Percentiles rank a stretch among this genome's conserved stretches.
Evolutionary conservation across 2,329 filamentous ascomycete genomes (phyloP).

Genomic region (Cordyceps cicadae): DNA sequence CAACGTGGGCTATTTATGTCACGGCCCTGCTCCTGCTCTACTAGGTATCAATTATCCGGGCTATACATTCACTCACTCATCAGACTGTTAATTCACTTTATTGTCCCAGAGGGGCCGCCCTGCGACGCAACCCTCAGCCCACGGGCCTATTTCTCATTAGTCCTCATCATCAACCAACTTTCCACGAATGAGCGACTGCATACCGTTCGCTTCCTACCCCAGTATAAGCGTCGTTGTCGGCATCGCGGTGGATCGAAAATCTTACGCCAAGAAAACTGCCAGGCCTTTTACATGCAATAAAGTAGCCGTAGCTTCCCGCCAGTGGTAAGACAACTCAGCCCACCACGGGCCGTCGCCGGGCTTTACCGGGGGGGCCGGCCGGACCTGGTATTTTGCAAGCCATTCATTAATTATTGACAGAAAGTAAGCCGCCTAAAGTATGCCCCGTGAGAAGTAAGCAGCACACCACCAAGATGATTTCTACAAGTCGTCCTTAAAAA

Average conservation of each 20-base stretch:
- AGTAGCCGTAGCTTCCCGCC: not conserved
- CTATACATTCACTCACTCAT: too few relatives aligned
- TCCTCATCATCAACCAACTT: not conserved
- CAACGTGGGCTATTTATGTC: not conserved
- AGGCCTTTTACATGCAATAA: not conserved
- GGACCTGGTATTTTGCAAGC: not conserved
- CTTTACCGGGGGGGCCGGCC: not conserved
- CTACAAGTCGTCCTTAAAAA: not conserved
- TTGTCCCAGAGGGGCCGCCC: not conserved
- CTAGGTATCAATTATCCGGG: too few relatives aligned
- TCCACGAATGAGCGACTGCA: not conserved
- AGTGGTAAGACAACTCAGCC: not conserved
- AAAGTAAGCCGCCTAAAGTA: too few relatives aligned
- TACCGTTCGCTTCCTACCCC: not conserved
- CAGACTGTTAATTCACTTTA: not conserved
- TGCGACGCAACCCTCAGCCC: not conserved
- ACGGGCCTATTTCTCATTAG: not conserved
- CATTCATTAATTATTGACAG: too few relatives aligned
- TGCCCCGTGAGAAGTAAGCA: not conserved
- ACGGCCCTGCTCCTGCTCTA: not conserved
- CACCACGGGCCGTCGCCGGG: not conserved
- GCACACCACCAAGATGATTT: too few relatives aligned
- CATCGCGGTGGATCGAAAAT: slow-evolving; percentile 4
- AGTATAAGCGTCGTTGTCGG: too few relatives aligned
- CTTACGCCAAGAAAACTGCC: slow-evolving; percentile 1